Base-by-base conservation (phyloP, 495 filamentous ascomycete species). In the Penicillium steckii region DNA sequence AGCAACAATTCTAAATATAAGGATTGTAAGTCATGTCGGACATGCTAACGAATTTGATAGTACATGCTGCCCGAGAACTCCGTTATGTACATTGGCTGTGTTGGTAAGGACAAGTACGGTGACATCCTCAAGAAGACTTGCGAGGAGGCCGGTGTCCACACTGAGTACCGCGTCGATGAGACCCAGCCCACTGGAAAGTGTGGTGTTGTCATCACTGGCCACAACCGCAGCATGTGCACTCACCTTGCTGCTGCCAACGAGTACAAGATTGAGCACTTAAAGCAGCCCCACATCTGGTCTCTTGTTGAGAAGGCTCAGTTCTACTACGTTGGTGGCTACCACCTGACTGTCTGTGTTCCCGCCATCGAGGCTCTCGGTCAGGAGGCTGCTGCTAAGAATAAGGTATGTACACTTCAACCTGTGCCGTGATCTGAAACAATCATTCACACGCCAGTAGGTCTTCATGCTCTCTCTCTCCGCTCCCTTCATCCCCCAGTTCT, bases 401-500 rank as follows among this genome's bases (percentile, higher is more conserved):
- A 97, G 79, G 79, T 84, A 60, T 29, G 62, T 57, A 26, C n/a
- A 8, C 5, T 42, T 4, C 15, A 24, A 40, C 13, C 13, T 13
- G 1, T 42, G 21, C 27, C 18, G 18, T 32, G 29, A 24, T n/a
- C n/a, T n/a, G n/a, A 24, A 22, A 19, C n/a, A 44, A 19, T 26
- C 15, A 47, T 40, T 41, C 54, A 50, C 30, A 42, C 27, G 49
- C 25, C 21, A 40, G 8, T 50, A 85, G 87, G 66, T 81, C 45
- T 95, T 97, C 74, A 83, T 91, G 63, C 83, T 98, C 51, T 91
- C 88, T 51, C 80, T 98, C 32, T 91, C 87, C 32, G 94, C 94
- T 18, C 94, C 95, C 24, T 99, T 97, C 83, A 95, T 99, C 57
- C 75, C 88, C 30, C 86, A 93, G 70, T 95, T 96, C 82, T 99